Percentiles rank a stretch among this genome's conserved stretches.
phyloP scores from a whole-genome alignment of 495 filamentous ascomycete genomes.

The Talaromyces stipitatus region DNA sequence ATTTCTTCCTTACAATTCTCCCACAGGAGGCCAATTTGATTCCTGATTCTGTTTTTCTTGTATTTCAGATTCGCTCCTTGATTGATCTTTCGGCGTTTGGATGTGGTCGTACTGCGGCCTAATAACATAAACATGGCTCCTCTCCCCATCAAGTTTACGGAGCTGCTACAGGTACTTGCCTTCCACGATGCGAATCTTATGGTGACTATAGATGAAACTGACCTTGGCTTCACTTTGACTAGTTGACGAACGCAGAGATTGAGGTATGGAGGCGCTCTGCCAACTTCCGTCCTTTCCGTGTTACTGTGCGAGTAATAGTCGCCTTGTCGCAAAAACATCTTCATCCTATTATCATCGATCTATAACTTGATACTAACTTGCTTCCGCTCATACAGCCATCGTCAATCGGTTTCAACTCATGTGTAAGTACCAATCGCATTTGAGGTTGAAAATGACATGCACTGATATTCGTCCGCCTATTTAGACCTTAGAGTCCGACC shows the following conservation, averaged over 20 bases:
- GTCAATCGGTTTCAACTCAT: conserved; percentile 94
- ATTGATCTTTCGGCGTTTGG: conserved; percentile 17
- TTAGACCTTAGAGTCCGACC: conserved; percentile 95
- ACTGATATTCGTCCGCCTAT: conserved; percentile 11
- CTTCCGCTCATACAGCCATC: conserved; percentile 41
- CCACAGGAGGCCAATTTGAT: background rate
- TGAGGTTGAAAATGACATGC: conserved; percentile 2
- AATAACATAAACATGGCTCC: conserved; percentile 54
- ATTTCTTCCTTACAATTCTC: background rate
- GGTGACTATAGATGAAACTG: background rate
- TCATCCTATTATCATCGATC: background rate
- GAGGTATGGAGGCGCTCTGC: conserved; percentile 45
- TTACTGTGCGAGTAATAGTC: background rate
- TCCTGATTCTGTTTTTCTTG: background rate
- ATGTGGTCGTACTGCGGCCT: conserved; percentile 43
- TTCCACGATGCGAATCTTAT: background rate
- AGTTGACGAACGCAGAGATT: conserved; percentile 76
- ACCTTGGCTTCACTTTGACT: conserved; percentile 12
- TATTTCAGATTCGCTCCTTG: background rate
- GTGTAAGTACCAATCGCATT: conserved; percentile 55
- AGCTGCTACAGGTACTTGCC: conserved; percentile 73
- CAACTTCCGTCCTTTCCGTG: conserved; percentile 4
- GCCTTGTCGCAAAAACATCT: background rate
- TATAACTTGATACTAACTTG: conserved; percentile 31
- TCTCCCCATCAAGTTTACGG: conserved; percentile 90